Percentiles rank a stretch among this genome's conserved stretches.
Evolutionary conservation across 176 grass and related monocot species (phyloP).

Genomic region (barley (Hordeum vulgare)): MorexV3_pseudomolecules_assembly NC_058522.1:358714341-358714840

Average conservation of each 20-base stretch:
- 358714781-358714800: constrained; percentile 92
- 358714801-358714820: constrained; percentile 77
- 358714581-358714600: not conserved
- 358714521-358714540: not conserved
- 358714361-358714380: not conserved
- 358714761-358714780: constrained; percentile 88
- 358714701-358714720: constrained; percentile 98
- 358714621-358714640: not conserved
- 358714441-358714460: not conserved
- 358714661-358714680: constrained; percentile 70
- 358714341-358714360: not conserved
- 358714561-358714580: not conserved
- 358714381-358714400: not conserved
- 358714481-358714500: not conserved
- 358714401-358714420: not conserved
- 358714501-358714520: not conserved
- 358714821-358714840: constrained; percentile 74
- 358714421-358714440: not conserved
- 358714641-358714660: constrained; percentile 14
- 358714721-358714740: constrained; percentile 93
- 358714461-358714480: not conserved
- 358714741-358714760: constrained; percentile 89
- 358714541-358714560: not conserved
- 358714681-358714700: constrained; percentile 91
- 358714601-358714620: not conserved